Percentiles rank a stretch among this genome's conserved stretches.
These are phyloP conservation scores for Hypoxylon subgilvum DNA, from an alignment of 495 filamentous ascomycete species.

Conservation along the genomic window DNA sequence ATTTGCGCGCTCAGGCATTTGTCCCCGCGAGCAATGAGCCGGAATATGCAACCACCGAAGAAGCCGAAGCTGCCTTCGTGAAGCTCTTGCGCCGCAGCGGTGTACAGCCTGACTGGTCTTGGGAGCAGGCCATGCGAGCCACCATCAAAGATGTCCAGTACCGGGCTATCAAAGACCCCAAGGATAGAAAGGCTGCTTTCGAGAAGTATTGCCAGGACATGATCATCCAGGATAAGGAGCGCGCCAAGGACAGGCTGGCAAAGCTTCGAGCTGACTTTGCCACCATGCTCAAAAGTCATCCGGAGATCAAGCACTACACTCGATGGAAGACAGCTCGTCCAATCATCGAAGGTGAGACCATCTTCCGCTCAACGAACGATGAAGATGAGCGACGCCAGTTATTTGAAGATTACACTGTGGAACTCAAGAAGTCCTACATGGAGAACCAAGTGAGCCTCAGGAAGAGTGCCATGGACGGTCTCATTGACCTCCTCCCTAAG, in stretches of 20 bases:
- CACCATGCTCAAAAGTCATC: constrained; percentile 94
- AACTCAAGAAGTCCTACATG: constrained; percentile 77
- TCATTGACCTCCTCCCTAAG: constrained; percentile 80
- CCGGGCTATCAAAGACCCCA: constrained; percentile 90
- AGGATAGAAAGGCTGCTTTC: constrained; percentile 88
- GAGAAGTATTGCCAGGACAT: constrained; percentile 94
- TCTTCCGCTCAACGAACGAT: constrained; percentile 87
- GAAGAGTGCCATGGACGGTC: constrained; percentile 84
- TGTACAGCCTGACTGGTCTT: constrained; percentile 89
- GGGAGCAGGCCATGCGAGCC: constrained; percentile 86
- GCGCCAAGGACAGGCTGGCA: constrained; percentile 89
- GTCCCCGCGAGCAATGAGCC: constrained; percentile 73
- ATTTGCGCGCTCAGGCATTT: constrained; percentile 66
- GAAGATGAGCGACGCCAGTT: constrained; percentile 89
- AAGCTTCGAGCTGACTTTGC: constrained; percentile 94
- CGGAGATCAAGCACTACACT: constrained; percentile 97
- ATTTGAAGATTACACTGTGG: constrained; percentile 90
- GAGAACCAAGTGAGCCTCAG: constrained; percentile 74
- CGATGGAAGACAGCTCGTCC: constrained; percentile 96
- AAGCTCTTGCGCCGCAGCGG: constrained; percentile 85
- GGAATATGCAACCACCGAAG: constrained; percentile 82
- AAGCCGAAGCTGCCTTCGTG: constrained; percentile 91
- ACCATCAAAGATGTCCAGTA: constrained; percentile 95
- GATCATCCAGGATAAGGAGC: constrained; percentile 90
- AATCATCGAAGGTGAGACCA: constrained; percentile 93